Evolutionary conservation across 352 stramenopile genomes (phyloP).

Genomic region (Globisporangium spiculum): DNA sequence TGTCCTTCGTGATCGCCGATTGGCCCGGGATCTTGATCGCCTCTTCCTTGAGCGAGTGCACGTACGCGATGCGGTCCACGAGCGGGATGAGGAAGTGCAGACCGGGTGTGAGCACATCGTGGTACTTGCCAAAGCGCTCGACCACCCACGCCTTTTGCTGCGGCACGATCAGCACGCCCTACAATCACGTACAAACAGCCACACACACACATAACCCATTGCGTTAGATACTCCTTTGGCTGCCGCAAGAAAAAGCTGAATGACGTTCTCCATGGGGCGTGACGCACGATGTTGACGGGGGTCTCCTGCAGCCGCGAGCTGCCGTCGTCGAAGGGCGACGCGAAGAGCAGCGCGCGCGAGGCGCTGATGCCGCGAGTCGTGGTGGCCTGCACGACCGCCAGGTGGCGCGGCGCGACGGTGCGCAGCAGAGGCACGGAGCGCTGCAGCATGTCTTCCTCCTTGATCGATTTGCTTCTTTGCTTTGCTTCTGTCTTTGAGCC

Average conservation of each 20-base stretch:
- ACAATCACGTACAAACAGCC: not conserved
- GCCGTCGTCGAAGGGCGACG: slow-evolving; percentile 39
- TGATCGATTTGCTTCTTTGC: not conserved
- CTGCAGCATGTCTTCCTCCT: slow-evolving; percentile 3
- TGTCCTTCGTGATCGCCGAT: slow-evolving; percentile 90
- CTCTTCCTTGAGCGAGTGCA: slow-evolving; percentile 91
- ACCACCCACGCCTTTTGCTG: slow-evolving; percentile 89
- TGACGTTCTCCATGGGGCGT: not conserved
- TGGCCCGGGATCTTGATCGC: slow-evolving; percentile 90
- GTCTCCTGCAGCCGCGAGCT: slow-evolving; percentile 47
- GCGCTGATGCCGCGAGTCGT: slow-evolving; percentile 17
- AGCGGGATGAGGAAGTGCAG: slow-evolving; percentile 90
- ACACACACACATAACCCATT: not conserved
- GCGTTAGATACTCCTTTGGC: not conserved
- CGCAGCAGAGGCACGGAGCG: slow-evolving; percentile 9
- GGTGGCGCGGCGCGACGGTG: not conserved
- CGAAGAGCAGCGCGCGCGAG: slow-evolving; percentile 27
- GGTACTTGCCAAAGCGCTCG: slow-evolving; percentile 91
- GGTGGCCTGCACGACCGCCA: not conserved
- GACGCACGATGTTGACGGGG: slow-evolving; percentile 49
- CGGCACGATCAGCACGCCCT: slow-evolving; percentile 86
- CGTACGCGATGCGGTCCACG: slow-evolving; percentile 89
- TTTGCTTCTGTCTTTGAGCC: not conserved
- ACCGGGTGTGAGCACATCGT: slow-evolving; percentile 78
- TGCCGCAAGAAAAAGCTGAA: not conserved